Evolutionary conservation across 2,329 filamentous ascomycete species (phyloP).

Genomic region (Cytospora mali): DNA sequence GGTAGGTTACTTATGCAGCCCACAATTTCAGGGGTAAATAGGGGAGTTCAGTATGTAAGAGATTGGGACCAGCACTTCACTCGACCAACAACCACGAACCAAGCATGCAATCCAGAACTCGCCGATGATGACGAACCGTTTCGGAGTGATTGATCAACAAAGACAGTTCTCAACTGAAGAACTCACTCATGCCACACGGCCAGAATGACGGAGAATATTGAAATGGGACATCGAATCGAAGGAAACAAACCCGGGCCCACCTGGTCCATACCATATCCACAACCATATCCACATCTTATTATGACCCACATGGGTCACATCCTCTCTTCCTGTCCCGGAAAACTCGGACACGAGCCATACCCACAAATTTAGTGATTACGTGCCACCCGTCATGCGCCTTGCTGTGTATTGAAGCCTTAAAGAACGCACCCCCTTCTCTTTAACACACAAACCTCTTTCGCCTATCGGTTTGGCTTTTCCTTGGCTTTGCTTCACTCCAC

Average conservation of each 20-base stretch:
- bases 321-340: slow-evolving; percentile 10
- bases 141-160: slow-evolving; percentile 4
- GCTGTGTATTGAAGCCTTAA: slow-evolving; percentile 16
- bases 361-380: slow-evolving; percentile 19
- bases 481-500: slow-evolving; percentile 24
- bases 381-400: slow-evolving; percentile 9
- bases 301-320: slow-evolving; percentile 10
- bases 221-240: not conserved
- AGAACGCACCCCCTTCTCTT: slow-evolving; percentile 9
- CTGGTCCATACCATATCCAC: not conserved
- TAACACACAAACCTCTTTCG: not conserved
- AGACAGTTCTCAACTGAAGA: not conserved
- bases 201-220: not conserved
- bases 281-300: not conserved
- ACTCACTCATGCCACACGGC: too few relatives aligned
- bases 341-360: slow-evolving; percentile 1
- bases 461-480: slow-evolving; percentile 25
- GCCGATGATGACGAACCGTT: not conserved
- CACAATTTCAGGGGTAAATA: slow-evolving; percentile 20
- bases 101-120: not conserved
- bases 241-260: not conserved
- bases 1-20: too few relatives aligned
- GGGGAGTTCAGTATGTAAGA: slow-evolving; percentile 5
- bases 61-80: slow-evolving; percentile 19
- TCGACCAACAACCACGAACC: slow-evolving; percentile 14